phyloP scores from a whole-genome alignment of 2,329 filamentous ascomycete genomes.

The Cordyceps cateniannulata region DNA sequence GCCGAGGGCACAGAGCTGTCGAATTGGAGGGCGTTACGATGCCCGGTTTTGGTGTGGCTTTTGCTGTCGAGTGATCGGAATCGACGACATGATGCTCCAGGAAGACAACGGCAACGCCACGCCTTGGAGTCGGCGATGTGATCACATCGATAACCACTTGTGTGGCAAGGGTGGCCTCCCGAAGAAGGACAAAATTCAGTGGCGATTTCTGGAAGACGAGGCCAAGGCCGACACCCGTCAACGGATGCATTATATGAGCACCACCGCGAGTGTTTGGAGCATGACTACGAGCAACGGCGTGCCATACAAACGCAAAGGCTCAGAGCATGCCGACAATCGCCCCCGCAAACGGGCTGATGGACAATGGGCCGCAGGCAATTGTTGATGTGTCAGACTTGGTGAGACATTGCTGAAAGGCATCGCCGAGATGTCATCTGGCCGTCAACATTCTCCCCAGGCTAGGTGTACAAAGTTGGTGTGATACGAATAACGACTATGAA shows the following conservation, averaged over 20 bases:
- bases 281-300: not conserved
- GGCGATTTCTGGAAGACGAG: conserved; percentile 37
- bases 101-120: conserved; percentile 14
- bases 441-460: not conserved
- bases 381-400: not conserved
- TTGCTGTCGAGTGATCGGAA: conserved; percentile 50
- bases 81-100: conserved; percentile 25
- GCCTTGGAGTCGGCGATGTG: conserved; percentile 48
- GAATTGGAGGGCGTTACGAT: conserved; percentile 59
- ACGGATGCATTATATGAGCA: not conserved
- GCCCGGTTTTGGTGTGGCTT: conserved; percentile 83
- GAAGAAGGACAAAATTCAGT: conserved; percentile 46
- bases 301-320: conserved; percentile 1
- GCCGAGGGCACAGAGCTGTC: conserved; percentile 43
- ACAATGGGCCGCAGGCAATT: not conserved
- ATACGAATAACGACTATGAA: not conserved
- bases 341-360: conserved; percentile 6
- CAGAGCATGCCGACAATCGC: not conserved
- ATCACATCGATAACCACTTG: conserved; percentile 74
- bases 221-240: not conserved
- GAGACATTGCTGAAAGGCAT: too few relatives aligned
- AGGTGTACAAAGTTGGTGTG: not conserved
- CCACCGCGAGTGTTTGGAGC: not conserved
- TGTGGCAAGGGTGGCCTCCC: conserved; percentile 39
- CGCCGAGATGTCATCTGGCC: too few relatives aligned